phyloP scores from a whole-genome alignment of 1,284 basidiomycete genomes.

The Cryptococcus amylolentus region DNA sequence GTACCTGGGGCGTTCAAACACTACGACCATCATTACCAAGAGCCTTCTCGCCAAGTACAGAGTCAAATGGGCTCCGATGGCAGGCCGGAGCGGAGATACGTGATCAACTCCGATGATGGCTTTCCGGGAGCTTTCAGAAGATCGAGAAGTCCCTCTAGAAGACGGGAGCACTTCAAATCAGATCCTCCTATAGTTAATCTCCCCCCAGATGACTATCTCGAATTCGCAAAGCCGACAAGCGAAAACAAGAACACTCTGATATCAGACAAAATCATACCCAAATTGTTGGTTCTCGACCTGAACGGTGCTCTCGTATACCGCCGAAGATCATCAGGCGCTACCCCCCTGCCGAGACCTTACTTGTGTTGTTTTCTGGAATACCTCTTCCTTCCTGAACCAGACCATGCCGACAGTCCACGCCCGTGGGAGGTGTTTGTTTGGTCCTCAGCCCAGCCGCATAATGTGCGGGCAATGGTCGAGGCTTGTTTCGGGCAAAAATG shows the following conservation, averaged over 20 bases:
- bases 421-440: conserved; percentile 46
- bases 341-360: conserved; percentile 41
- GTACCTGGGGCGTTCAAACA: too few species aligned
- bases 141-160: too few species aligned
- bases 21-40: too few species aligned
- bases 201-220: conserved; percentile 17
- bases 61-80: too few species aligned
- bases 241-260: not conserved
- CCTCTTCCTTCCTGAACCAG: conserved; percentile 34
- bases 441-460: conserved; percentile 47
- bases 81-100: too few species aligned
- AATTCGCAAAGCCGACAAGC: conserved; percentile 3
- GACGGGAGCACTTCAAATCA: not conserved
- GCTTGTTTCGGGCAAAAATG: conserved; percentile 32
- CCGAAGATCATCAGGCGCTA: conserved; percentile 8
- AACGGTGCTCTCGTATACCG: conserved; percentile 48
- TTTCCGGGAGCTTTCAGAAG: too few species aligned
- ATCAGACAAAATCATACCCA: conserved; percentile 12
- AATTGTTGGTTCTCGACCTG: conserved; percentile 47
- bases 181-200: not conserved
- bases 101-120: too few species aligned
- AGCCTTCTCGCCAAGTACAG: too few species aligned
- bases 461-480: conserved; percentile 46
- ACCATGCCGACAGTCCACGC: conserved; percentile 1
- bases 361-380: conserved; percentile 44